Conservation (phyloP, 2,329 filamentous ascomycete species). For the Curvularia eragrostidis region DNA sequence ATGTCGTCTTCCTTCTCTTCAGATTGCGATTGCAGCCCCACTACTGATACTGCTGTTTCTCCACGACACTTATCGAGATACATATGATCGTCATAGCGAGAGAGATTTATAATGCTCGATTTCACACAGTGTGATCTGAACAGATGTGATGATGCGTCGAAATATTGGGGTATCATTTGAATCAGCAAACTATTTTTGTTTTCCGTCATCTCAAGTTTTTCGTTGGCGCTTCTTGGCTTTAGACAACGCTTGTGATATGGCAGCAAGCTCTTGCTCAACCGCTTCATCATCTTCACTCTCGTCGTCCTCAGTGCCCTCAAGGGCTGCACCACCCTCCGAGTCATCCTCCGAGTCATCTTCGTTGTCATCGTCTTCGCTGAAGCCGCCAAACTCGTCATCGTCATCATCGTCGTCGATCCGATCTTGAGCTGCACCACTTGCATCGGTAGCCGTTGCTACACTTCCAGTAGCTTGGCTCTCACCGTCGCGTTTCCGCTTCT, state of each 20-base stretch:
- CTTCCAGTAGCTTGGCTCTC: constrained; percentile 41
- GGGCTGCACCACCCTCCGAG: constrained; percentile 23
- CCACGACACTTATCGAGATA: not conserved
- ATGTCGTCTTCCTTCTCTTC: no score
- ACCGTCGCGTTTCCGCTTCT: constrained; percentile 70
- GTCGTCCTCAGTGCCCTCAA: constrained; percentile 23
- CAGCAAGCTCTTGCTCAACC: constrained; percentile 43
- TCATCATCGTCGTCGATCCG: constrained; percentile 33
- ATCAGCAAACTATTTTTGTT: constrained; percentile 18
- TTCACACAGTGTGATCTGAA: not conserved
- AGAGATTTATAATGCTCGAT: not conserved
- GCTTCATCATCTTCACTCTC: constrained; percentile 39
- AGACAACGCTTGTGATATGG: constrained; percentile 44
- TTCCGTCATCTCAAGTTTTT: constrained; percentile 17
- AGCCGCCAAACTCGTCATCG: constrained; percentile 46
- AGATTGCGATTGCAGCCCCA: no score
- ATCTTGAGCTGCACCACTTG: constrained; percentile 19
- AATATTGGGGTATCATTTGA: constrained; percentile 39
- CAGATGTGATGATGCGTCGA: not conserved
- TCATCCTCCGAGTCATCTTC: constrained; percentile 31
- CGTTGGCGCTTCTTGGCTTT: constrained; percentile 45
- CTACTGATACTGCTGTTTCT: no score
- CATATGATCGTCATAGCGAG: not conserved
- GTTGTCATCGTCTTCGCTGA: constrained; percentile 39
- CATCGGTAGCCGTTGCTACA: constrained; percentile 27